A percentile compares a stretch with the other conserved stretches of the same genome.
Evolutionary conservation across 2,329 filamentous ascomycete species (phyloP).

Genomic region (Pochonia chlamydosporia): DNA sequence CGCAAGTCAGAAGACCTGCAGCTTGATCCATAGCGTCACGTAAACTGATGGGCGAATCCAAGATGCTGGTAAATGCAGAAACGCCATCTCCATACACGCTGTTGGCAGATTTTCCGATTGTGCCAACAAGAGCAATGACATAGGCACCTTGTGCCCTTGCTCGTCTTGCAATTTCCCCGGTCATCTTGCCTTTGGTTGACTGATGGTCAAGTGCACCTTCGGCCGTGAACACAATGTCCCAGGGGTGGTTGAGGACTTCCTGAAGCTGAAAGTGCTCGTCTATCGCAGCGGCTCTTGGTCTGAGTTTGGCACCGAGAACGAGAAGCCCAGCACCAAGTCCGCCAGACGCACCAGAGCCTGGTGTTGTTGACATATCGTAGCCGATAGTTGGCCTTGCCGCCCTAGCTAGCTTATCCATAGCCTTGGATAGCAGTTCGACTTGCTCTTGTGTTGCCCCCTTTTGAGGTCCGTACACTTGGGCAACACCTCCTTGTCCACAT

Average conservation of each 20-base stretch:
- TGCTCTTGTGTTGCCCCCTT: conserved; percentile 41
- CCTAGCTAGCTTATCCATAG: conserved; percentile 35
- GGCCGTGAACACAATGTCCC: conserved; percentile 46
- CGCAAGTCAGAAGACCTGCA: neutral
- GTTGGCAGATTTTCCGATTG: conserved; percentile 25
- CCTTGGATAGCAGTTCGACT: conserved; percentile 33
- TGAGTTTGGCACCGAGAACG: conserved; percentile 38
- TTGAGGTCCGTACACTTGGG: conserved; percentile 44
- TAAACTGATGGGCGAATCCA: neutral
- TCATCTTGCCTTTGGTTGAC: conserved; percentile 46
- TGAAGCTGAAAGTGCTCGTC: conserved; percentile 44
- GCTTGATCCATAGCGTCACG: neutral
- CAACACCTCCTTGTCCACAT: conserved; percentile 41
- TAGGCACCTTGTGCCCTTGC: conserved; percentile 39
- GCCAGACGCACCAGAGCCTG: conserved; percentile 46
- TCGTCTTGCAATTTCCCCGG: conserved; percentile 43
- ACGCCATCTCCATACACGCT: neutral
- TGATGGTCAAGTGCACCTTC: conserved; percentile 48
- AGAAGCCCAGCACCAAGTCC: conserved; percentile 46
- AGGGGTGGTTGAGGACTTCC: conserved; percentile 34
- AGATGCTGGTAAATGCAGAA: neutral
- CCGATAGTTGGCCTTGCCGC: conserved; percentile 26
- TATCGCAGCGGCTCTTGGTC: conserved; percentile 42
- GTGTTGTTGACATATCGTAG: conserved; percentile 28
- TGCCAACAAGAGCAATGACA: conserved; percentile 34